These are phyloP conservation scores for Ogataea glucozyma DNA, from an alignment of 805 yeast species.

Conservation along the genomic window DNA sequence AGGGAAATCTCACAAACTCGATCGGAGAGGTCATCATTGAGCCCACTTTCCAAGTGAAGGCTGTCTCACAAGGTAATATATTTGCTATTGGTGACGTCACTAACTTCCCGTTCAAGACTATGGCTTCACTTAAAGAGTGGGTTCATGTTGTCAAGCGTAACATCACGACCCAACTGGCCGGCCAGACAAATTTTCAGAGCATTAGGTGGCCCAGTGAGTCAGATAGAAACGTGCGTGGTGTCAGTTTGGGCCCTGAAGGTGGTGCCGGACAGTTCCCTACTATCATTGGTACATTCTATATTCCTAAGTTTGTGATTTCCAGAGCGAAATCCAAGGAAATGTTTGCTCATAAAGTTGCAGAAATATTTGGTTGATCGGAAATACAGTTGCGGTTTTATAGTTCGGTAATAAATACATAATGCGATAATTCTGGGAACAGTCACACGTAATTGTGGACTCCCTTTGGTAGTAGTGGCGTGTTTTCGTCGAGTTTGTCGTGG, in stretches of 20 bases:
- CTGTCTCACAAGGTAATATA: slow-evolving; percentile 22
- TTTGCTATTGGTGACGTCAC: slow-evolving; percentile 39
- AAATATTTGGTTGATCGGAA: too few species aligned
- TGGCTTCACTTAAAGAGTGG: slow-evolving; percentile 19
- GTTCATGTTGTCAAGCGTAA: slow-evolving; percentile 21
- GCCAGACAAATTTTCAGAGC: slow-evolving; percentile 3
- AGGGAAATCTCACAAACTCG: slow-evolving; percentile 13
- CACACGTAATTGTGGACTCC: background rate
- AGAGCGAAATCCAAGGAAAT: slow-evolving; percentile 22
- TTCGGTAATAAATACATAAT: background rate
- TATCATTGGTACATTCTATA: slow-evolving; percentile 23
- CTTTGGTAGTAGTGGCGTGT: background rate
- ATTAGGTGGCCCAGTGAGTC: background rate
- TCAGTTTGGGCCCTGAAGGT: slow-evolving; percentile 28
- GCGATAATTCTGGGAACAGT: background rate
- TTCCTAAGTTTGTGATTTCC: slow-evolving; percentile 26
- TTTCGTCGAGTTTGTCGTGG: background rate
- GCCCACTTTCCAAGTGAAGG: slow-evolving; percentile 26
- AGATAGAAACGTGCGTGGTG: slow-evolving; percentile 7
- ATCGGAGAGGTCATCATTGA: slow-evolving; percentile 19
- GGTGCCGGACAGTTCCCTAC: slow-evolving; percentile 31
- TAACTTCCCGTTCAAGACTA: slow-evolving; percentile 27
- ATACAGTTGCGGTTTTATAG: too few species aligned
- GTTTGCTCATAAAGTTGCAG: too few species aligned
- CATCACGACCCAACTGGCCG: slow-evolving; percentile 9